Percentiles rank a stretch among this genome's conserved stretches.
Conservation (phyloP, 1,284 basidiomycete genomes). For the Xerocomus amazonicus region DNA sequence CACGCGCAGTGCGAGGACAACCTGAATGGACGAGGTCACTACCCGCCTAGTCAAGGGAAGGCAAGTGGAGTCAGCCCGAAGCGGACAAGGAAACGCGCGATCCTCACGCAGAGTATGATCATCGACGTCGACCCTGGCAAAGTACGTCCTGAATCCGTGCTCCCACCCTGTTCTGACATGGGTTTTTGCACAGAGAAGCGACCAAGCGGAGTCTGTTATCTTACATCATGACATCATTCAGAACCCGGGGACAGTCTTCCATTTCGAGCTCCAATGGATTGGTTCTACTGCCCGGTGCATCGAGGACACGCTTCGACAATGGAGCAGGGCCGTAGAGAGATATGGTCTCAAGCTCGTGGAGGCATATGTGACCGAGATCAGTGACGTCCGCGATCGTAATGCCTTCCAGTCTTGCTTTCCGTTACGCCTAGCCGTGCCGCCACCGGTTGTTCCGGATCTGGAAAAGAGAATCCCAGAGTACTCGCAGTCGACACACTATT, state of each 20-base stretch:
- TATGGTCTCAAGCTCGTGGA: slow-evolving; percentile 93
- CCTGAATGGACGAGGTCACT: slow-evolving; percentile 36
- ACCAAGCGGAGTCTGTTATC: slow-evolving; percentile 83
- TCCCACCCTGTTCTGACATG: slow-evolving; percentile 10
- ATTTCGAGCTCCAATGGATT: slow-evolving; percentile 97
- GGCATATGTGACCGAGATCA: slow-evolving; percentile 84
- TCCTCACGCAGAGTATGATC: slow-evolving; percentile 83
- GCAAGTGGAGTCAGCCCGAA: slow-evolving; percentile 39
- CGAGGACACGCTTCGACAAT: slow-evolving; percentile 84
- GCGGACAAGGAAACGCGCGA: slow-evolving; percentile 60
- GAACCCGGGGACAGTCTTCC: slow-evolving; percentile 87
- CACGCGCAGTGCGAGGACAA: slow-evolving; percentile 39
- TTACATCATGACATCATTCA: slow-evolving; percentile 92
- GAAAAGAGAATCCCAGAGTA: slow-evolving; percentile 66
- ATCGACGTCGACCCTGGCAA: slow-evolving; percentile 83
- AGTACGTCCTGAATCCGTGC: slow-evolving; percentile 36
- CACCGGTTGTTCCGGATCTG: slow-evolving; percentile 69
- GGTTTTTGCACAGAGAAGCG: slow-evolving; percentile 55
- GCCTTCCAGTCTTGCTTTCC: slow-evolving; percentile 89
- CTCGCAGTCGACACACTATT: slow-evolving; percentile 63
- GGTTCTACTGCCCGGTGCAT: slow-evolving; percentile 95
- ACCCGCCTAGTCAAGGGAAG: slow-evolving; percentile 39
- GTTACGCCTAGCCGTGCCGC: slow-evolving; percentile 67
- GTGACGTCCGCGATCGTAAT: slow-evolving; percentile 77
- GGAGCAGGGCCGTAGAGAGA: slow-evolving; percentile 83